Percentiles rank a stretch among this genome's conserved stretches.
These are phyloP conservation scores for Mrakiaceae sp. DNA, from an alignment of 1,284 basidiomycete species.

Conservation along the genomic window DNA sequence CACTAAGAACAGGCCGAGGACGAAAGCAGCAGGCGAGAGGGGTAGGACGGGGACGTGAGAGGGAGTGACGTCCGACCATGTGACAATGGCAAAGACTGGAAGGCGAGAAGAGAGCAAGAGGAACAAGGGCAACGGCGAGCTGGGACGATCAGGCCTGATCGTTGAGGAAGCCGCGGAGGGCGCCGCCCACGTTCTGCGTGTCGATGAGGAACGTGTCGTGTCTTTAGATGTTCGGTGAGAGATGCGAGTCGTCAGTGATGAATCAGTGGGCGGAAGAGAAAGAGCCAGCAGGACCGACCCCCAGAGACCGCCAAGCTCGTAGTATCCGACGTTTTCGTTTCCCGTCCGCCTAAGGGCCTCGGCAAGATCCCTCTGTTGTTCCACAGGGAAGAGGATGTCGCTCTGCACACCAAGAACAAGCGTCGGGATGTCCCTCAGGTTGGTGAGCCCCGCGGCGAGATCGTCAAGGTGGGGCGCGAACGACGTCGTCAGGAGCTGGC, in stretches of 20 bases:
- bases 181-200: constrained; percentile 64
- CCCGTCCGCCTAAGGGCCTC: constrained; percentile 85
- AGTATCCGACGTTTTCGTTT: constrained; percentile 80
- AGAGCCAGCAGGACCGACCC: constrained; percentile 39
- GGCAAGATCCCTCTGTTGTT: constrained; percentile 90
- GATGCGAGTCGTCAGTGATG: no score
- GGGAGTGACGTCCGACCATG: no score
- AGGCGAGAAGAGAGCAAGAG: background rate
- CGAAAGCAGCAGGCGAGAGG: no score
- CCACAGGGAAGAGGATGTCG: constrained; percentile 93
- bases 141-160: background rate
- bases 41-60: no score
- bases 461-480: constrained; percentile 60
- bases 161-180: constrained; percentile 59
- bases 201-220: constrained; percentile 92
- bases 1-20: no score
- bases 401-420: constrained; percentile 91
- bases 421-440: constrained; percentile 64
- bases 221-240: background rate
- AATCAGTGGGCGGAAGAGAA: background rate
- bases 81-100: no score
- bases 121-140: background rate
- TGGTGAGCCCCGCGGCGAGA: constrained; percentile 69
- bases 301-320: constrained; percentile 96
- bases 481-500: constrained; percentile 40